A percentile compares a stretch with the other conserved stretches of the same genome.
These are phyloP conservation scores for Mortierella sp. DNA, from an alignment of 371 early-diverging fungal species.

Conservation along the genomic window DNA sequence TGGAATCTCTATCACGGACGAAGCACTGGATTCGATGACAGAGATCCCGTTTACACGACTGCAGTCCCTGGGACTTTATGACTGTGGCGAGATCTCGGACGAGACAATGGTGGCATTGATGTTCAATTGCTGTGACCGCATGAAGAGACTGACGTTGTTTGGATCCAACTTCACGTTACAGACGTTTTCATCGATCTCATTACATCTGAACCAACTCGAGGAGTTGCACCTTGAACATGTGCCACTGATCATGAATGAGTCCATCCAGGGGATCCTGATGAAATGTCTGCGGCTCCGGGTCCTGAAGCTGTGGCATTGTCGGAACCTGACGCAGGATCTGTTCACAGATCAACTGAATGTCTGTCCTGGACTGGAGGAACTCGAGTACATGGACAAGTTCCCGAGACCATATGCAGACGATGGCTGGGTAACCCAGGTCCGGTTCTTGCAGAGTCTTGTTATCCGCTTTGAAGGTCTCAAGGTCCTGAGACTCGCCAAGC, in stretches of 20 bases:
- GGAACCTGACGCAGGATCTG: constrained; percentile 39
- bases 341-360: constrained; percentile 23
- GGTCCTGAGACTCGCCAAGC: constrained; percentile 31
- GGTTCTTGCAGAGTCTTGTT: constrained; percentile 32
- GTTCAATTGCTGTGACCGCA: constrained; percentile 48
- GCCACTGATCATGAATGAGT: constrained; percentile 37
- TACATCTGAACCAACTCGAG: constrained; percentile 35
- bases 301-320: constrained; percentile 47
- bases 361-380: constrained; percentile 23
- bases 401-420: constrained; percentile 21
- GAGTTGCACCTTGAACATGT: constrained; percentile 48
- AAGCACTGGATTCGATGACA: constrained; percentile 25
- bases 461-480: constrained; percentile 32
- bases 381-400: constrained; percentile 53
- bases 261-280: constrained; percentile 31
- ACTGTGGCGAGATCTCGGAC: constrained; percentile 47
- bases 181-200: constrained; percentile 38
- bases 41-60: constrained; percentile 20
- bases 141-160: constrained; percentile 33
- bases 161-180: constrained; percentile 39
- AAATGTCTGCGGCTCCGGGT: constrained; percentile 20
- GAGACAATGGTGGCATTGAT: constrained; percentile 43
- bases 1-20: constrained; percentile 42
- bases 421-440: constrained; percentile 34
- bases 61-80: constrained; percentile 12